These are phyloP conservation scores for Gloeopeniophorella convolvens DNA, from an alignment of 768 basidiomycete species.

Conservation along the genomic window DNA sequence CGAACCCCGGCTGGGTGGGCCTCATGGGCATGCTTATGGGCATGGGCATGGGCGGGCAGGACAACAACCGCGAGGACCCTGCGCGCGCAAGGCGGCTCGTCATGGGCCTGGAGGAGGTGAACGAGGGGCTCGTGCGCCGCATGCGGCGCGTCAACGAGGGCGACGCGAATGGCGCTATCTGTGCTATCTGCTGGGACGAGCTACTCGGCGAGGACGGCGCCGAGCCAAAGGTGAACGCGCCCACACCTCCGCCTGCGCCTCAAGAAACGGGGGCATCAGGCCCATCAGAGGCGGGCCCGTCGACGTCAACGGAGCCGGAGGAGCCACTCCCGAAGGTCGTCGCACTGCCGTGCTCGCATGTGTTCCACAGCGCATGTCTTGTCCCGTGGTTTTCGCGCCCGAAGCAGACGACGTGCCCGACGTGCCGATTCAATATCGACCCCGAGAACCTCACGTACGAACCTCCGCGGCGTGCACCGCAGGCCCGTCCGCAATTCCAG, in stretches of 20 bases:
- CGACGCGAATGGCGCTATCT: slow-evolving; percentile 37
- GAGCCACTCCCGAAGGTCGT: slow-evolving; percentile 42
- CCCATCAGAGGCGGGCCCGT: slow-evolving; percentile 17
- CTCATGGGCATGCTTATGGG: slow-evolving; percentile 13
- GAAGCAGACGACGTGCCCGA: slow-evolving; percentile 74
- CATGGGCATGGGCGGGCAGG: slow-evolving; percentile 17
- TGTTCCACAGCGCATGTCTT: slow-evolving; percentile 74
- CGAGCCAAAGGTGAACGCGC: neutral
- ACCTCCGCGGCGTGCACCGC: slow-evolving; percentile 7
- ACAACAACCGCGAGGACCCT: slow-evolving; percentile 50
- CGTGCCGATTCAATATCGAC: slow-evolving; percentile 78
- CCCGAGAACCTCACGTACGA: slow-evolving; percentile 61
- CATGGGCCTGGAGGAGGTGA: slow-evolving; percentile 58
- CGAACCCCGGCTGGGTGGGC: slow-evolving; percentile 12
- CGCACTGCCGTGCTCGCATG: slow-evolving; percentile 71
- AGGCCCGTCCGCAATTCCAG: slow-evolving; percentile 1
- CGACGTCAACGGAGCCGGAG: slow-evolving; percentile 5
- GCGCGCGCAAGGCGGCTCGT: slow-evolving; percentile 60
- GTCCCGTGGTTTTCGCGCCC: slow-evolving; percentile 80
- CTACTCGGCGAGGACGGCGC: slow-evolving; percentile 34
- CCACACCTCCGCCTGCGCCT: neutral
- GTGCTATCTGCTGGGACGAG: slow-evolving; percentile 74
- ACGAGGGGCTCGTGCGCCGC: slow-evolving; percentile 57
- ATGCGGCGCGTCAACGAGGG: slow-evolving; percentile 47
- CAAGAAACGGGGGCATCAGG: too few relatives aligned